These are phyloP conservation scores for Phanerochaete carnosa DNA, from an alignment of 768 basidiomycete genomes.

Conservation along the genomic window DNA sequence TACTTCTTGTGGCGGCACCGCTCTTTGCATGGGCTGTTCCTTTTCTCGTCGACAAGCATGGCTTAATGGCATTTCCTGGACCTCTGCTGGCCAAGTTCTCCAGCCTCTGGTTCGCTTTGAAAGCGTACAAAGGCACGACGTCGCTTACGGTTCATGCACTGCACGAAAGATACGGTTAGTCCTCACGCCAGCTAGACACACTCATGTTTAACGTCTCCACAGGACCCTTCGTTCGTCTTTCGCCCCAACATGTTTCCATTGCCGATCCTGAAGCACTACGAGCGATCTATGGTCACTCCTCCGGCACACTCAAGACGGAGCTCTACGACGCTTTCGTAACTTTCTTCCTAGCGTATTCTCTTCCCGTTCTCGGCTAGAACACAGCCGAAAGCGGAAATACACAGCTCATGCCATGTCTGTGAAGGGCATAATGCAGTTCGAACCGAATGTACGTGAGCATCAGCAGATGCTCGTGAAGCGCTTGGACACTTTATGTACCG, in stretches of 20 bases:
- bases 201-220: background rate
- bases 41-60: slow-evolving; percentile 29
- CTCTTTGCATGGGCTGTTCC: slow-evolving; percentile 33
- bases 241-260: slow-evolving; percentile 41
- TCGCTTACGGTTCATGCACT: slow-evolving; percentile 33
- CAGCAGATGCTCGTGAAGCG: slow-evolving; percentile 56
- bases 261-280: slow-evolving; percentile 39
- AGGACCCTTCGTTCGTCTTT: slow-evolving; percentile 35
- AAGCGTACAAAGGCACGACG: slow-evolving; percentile 31
- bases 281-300: slow-evolving; percentile 40
- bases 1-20: too few relatives aligned
- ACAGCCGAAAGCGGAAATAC: slow-evolving; percentile 84
- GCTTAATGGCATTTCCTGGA: slow-evolving; percentile 32
- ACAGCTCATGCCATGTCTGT: slow-evolving; percentile 73
- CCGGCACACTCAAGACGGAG: slow-evolving; percentile 35
- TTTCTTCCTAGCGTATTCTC: slow-evolving; percentile 57
- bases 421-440: slow-evolving; percentile 77
- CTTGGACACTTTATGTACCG: slow-evolving; percentile 65
- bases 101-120: slow-evolving; percentile 36
- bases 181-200: background rate
- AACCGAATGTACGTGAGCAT: slow-evolving; percentile 64
- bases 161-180: slow-evolving; percentile 43
- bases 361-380: slow-evolving; percentile 67
- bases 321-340: slow-evolving; percentile 33
- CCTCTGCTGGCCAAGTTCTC: slow-evolving; percentile 36